Conservation (phyloP, 192 early-diverging fungal genomes). For the Coemansia reversa region DNA sequence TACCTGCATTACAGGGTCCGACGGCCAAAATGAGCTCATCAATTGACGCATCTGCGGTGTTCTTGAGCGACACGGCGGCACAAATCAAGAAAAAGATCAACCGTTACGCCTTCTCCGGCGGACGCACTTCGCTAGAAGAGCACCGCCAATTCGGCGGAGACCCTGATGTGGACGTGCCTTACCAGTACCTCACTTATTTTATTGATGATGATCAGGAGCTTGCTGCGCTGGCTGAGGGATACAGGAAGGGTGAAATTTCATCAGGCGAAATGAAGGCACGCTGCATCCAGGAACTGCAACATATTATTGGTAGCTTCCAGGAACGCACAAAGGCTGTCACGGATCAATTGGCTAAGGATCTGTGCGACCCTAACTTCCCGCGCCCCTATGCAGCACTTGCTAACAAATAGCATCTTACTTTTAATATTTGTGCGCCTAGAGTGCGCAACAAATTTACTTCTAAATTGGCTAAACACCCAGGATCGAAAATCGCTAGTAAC, state of each 20-base stretch:
- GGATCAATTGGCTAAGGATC: conserved; percentile 61
- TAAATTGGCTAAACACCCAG: not conserved
- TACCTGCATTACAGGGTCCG: conserved; percentile 89
- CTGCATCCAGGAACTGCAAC: conserved; percentile 82
- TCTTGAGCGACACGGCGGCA: conserved; percentile 83
- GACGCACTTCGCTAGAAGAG: conserved; percentile 80
- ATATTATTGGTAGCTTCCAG: conserved; percentile 78
- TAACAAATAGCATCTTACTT: conserved; percentile 28
- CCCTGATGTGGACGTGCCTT: conserved; percentile 92
- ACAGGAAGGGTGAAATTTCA: conserved; percentile 79
- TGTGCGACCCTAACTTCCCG: conserved; percentile 61
- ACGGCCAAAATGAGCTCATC: conserved; percentile 96
- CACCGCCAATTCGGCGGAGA: conserved; percentile 82
- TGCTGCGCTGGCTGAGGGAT: conserved; percentile 62
- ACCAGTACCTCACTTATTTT: conserved; percentile 94
- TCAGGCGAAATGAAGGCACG: conserved; percentile 87
- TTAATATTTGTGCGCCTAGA: conserved; percentile 3
- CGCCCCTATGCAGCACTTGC: conserved; percentile 35
- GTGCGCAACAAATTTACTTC: not conserved
- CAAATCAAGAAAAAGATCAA: conserved; percentile 99
- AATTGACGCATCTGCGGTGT: conserved; percentile 83
- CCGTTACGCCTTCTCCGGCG: conserved; percentile 91
- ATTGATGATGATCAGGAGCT: conserved; percentile 93
- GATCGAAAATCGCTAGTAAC: not conserved
- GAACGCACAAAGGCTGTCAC: conserved; percentile 64